Evolutionary conservation across 2,329 filamentous ascomycete genomes (phyloP).

Genomic region (Fusarium sambucinum): DNA sequence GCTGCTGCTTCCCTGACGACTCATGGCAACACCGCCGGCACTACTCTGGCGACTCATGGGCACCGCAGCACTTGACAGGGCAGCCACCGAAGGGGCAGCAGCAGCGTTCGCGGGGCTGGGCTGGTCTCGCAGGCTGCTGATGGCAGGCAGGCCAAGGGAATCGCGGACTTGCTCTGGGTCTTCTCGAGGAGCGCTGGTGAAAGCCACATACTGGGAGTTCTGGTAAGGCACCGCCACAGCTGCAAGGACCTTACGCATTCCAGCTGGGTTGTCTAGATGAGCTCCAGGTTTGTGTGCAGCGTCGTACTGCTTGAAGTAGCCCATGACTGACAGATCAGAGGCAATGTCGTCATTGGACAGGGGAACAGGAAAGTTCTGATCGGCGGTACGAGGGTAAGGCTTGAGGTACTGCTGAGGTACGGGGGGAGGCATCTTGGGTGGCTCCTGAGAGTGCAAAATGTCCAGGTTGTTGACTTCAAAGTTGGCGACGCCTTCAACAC

Average conservation of each 20-base stretch:
- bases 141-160: conserved; percentile 61
- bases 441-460: conserved; percentile 66
- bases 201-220: conserved; percentile 63
- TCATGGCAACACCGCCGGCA: conserved; percentile 68
- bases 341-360: conserved; percentile 65
- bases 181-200: conserved; percentile 59
- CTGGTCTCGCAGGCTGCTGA: conserved; percentile 60
- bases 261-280: conserved; percentile 66
- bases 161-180: conserved; percentile 64
- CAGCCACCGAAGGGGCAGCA: conserved; percentile 42
- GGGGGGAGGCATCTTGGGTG: conserved; percentile 68
- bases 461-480: conserved; percentile 71
- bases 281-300: conserved; percentile 65
- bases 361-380: conserved; percentile 67
- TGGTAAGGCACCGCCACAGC: conserved; percentile 63
- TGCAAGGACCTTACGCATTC: conserved; percentile 68
- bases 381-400: conserved; percentile 65
- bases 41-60: conserved; percentile 70
- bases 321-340: conserved; percentile 69
- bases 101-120: conserved; percentile 47
- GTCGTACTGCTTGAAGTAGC: conserved; percentile 68
- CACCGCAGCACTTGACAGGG: conserved; percentile 53
- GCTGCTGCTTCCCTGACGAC: conserved; percentile 65
- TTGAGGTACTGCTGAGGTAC: conserved; percentile 71
- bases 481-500: conserved; percentile 70